Percentiles rank a stretch among this genome's conserved stretches.
These are phyloP conservation scores for Aspergillus sp. DNA, from an alignment of 2,329 filamentous ascomycete genomes.

Conservation along the genomic window DNA sequence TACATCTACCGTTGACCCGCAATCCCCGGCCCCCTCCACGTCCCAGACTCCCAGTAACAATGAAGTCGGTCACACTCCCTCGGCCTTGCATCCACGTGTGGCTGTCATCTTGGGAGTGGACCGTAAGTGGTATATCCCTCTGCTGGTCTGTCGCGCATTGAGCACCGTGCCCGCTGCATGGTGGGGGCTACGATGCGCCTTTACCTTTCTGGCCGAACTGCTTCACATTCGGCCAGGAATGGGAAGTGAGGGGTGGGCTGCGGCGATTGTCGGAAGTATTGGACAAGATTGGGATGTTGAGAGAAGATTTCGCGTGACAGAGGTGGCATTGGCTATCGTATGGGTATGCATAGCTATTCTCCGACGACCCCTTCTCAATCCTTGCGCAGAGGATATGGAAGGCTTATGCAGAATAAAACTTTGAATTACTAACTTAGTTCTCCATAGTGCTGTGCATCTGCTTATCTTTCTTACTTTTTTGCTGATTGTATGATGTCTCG, in stretches of 20 bases:
- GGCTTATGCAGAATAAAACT: not conserved
- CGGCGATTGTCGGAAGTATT: slow-evolving; percentile 33
- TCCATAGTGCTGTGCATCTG: slow-evolving; percentile 65
- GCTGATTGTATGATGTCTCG: slow-evolving; percentile 80
- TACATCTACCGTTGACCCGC: slow-evolving; percentile 19
- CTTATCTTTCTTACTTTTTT: slow-evolving; percentile 77
- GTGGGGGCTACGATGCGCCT: slow-evolving; percentile 66
- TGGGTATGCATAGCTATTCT: slow-evolving; percentile 54
- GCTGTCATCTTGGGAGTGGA: slow-evolving; percentile 73
- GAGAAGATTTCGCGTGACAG: slow-evolving; percentile 55
- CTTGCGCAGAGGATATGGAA: not conserved
- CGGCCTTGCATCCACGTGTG: slow-evolving; percentile 65
- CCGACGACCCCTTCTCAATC: slow-evolving; percentile 15
- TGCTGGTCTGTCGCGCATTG: slow-evolving; percentile 67
- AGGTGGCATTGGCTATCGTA: slow-evolving; percentile 67
- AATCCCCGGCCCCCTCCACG: slow-evolving; percentile 24
- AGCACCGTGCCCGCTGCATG: slow-evolving; percentile 66
- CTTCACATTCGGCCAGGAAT: slow-evolving; percentile 44
- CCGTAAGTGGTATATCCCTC: slow-evolving; percentile 65
- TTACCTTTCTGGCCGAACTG: slow-evolving; percentile 64
- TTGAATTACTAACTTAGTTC: too few species aligned
- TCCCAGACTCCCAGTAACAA: slow-evolving; percentile 23
- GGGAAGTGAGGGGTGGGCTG: slow-evolving; percentile 37
- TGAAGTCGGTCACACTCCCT: slow-evolving; percentile 24
- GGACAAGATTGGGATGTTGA: slow-evolving; percentile 41